These are phyloP conservation scores for Ganoderma boninense DNA, from an alignment of 1,284 basidiomycete genomes.

Conservation along the genomic window DNA sequence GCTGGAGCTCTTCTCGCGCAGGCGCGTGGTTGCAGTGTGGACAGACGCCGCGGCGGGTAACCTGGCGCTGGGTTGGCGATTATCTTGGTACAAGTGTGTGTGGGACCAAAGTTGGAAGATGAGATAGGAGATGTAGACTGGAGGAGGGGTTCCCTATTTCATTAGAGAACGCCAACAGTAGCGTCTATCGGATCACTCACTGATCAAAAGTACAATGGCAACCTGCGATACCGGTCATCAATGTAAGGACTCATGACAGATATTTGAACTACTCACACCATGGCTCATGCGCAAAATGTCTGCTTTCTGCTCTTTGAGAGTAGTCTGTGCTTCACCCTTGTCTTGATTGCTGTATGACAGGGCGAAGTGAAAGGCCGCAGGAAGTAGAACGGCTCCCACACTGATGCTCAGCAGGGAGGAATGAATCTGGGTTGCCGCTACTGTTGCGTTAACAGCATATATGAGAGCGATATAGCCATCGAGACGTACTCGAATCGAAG, in stretches of 20 bases:
- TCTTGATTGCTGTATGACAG: conserved; percentile 45
- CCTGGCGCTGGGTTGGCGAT: conserved; percentile 47
- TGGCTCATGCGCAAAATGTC: conserved; percentile 86
- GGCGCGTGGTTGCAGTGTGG: conserved; percentile 36
- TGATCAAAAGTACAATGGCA: conserved; percentile 74
- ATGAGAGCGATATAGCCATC: neutral
- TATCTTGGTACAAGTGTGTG: conserved; percentile 78
- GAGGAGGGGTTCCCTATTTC: neutral
- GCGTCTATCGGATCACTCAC: conserved; percentile 47
- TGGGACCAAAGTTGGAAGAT: conserved; percentile 92
- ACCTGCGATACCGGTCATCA: conserved; percentile 49
- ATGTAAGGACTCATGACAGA: neutral
- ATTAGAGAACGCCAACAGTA: neutral
- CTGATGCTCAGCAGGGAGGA: conserved; percentile 85
- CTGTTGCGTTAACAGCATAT: neutral
- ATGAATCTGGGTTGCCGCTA: conserved; percentile 83
- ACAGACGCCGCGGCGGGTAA: conserved; percentile 40
- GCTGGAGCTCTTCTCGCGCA: conserved; percentile 35
- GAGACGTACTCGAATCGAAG: conserved; percentile 70
- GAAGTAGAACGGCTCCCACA: conserved; percentile 82
- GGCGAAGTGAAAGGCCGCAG: conserved; percentile 78
- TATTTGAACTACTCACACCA: conserved; percentile 61
- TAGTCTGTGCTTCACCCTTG: conserved; percentile 35
- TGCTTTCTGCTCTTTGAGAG: conserved; percentile 43
- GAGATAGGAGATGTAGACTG: conserved; percentile 80